These are phyloP conservation scores for Pichia sp. DNA, from an alignment of 1,139 yeast genomes.

Conservation along the genomic window DNA sequence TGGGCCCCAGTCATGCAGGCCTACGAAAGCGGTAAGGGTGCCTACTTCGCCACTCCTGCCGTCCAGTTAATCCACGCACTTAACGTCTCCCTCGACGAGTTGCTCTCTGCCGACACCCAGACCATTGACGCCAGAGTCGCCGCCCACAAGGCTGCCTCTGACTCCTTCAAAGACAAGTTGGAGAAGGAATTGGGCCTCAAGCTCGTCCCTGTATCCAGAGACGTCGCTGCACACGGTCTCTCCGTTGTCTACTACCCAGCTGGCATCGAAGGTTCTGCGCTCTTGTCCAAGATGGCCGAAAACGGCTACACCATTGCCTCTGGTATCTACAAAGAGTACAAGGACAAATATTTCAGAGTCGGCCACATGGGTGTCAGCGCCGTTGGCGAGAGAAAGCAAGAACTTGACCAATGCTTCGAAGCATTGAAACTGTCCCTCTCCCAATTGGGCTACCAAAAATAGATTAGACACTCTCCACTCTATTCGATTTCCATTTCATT, in stretches of 20 bases:
- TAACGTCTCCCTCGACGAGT: slow-evolving; percentile 71
- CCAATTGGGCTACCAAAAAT: slow-evolving; percentile 39
- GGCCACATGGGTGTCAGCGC: slow-evolving; percentile 91
- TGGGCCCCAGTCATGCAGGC: slow-evolving; percentile 91
- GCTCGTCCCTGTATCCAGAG: slow-evolving; percentile 56
- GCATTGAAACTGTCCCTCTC: slow-evolving; percentile 40
- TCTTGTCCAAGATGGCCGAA: slow-evolving; percentile 51
- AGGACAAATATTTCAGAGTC: slow-evolving; percentile 80
- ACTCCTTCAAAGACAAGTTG: slow-evolving; percentile 57
- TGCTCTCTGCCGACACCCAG: slow-evolving; percentile 41
- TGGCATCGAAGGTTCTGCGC: slow-evolving; percentile 62
- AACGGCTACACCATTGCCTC: slow-evolving; percentile 85
- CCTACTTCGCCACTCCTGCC: slow-evolving; percentile 93
- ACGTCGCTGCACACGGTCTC: slow-evolving; percentile 80
- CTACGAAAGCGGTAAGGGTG: slow-evolving; percentile 76
- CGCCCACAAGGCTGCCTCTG: slow-evolving; percentile 60
- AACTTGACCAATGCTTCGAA: slow-evolving; percentile 38
- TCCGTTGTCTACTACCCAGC: slow-evolving; percentile 86
- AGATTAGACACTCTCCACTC: neutral
- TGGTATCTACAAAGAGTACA: slow-evolving; percentile 81
- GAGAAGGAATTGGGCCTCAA: slow-evolving; percentile 53
- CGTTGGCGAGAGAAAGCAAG: slow-evolving; percentile 41
- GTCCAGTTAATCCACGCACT: slow-evolving; percentile 82
- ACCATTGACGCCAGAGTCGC: slow-evolving; percentile 61
- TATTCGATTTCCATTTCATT: neutral